Conservation (phyloP, 139 green algal species). For the Edaphochlamys debaryana region DNA sequence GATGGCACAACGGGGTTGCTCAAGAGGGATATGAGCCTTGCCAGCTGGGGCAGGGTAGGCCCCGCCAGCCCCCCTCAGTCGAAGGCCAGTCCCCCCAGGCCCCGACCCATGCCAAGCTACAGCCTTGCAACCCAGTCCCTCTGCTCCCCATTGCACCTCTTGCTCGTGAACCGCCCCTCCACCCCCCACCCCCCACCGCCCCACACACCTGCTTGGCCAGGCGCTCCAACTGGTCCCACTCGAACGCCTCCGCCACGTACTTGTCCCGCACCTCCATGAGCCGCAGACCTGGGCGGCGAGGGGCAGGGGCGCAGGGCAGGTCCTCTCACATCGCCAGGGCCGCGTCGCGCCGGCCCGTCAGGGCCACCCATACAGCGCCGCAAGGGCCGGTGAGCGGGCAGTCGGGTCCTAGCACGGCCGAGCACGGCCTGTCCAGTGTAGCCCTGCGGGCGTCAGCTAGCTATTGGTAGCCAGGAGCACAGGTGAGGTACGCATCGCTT, state of each 20-base stretch:
- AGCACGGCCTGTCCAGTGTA: no score
- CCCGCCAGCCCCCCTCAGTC: no score
- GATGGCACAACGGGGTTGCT: not conserved
- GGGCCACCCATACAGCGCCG: not conserved
- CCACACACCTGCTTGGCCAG: conserved; percentile 35
- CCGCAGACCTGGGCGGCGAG: conserved; percentile 56
- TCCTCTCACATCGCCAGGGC: no score
- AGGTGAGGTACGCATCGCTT: no score
- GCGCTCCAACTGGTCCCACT: conserved; percentile 75
- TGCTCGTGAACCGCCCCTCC: not conserved
- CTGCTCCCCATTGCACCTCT: not conserved
- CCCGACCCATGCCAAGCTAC: no score
- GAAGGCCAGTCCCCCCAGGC: not conserved
- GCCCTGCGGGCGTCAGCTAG: no score
- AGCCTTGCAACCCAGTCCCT: not conserved
- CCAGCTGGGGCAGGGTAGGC: not conserved
- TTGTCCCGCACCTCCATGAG: conserved; percentile 82
- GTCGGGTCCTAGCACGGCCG: no score
- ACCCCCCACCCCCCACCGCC: no score
- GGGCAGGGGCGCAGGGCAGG: not conserved
- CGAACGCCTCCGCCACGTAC: conserved; percentile 84
- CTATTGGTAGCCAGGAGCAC: no score
- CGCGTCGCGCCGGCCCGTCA: not conserved
- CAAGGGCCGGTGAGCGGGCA: no score
- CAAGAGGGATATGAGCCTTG: not conserved